phyloP scores from a whole-genome alignment of 2,329 filamentous ascomycete species.

The Paecilomyces sp. region DNA sequence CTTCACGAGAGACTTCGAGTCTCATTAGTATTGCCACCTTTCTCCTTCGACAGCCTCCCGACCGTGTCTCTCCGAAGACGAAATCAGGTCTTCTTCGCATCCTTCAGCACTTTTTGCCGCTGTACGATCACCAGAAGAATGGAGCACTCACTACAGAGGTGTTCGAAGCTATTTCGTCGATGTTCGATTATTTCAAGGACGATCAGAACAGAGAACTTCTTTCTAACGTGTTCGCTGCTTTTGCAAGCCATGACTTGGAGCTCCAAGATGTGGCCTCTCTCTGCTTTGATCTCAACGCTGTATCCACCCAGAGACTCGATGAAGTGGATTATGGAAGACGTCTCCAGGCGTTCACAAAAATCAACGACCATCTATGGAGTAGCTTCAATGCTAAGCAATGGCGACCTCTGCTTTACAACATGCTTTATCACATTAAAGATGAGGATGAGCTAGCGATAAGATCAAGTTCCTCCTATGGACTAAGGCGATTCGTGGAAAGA shows the following conservation, averaged over 20 bases:
- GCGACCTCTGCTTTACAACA: slow-evolving; percentile 80
- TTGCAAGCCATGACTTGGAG: slow-evolving; percentile 57
- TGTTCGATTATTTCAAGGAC: slow-evolving; percentile 90
- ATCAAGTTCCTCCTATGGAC: slow-evolving; percentile 69
- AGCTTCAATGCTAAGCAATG: slow-evolving; percentile 67
- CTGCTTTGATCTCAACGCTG: slow-evolving; percentile 76
- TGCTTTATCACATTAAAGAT: slow-evolving; percentile 78
- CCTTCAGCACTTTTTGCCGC: slow-evolving; percentile 69
- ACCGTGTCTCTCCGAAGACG: slow-evolving; percentile 71
- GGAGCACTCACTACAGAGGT: slow-evolving; percentile 55
- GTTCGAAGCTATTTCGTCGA: slow-evolving; percentile 66
- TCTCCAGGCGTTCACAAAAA: slow-evolving; percentile 64
- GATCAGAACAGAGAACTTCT: slow-evolving; percentile 66
- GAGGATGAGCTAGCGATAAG: slow-evolving; percentile 85
- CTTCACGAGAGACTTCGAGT: slow-evolving; percentile 58
- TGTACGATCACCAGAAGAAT: slow-evolving; percentile 53
- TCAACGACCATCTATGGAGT: slow-evolving; percentile 57
- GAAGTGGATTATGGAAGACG: slow-evolving; percentile 84
- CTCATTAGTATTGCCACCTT: slow-evolving; percentile 74
- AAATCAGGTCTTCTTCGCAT: slow-evolving; percentile 77
- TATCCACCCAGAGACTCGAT: slow-evolving; percentile 63
- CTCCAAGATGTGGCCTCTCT: slow-evolving; percentile 59
- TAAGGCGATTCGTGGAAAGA: slow-evolving; percentile 70
- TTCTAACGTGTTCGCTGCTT: slow-evolving; percentile 63
- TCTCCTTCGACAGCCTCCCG: slow-evolving; percentile 76